Evolutionary conservation across 148 eudicot genomes (phyloP), one percentile per base, ranked within the genome.

Genomic region (Limonium bicolor): DNA sequence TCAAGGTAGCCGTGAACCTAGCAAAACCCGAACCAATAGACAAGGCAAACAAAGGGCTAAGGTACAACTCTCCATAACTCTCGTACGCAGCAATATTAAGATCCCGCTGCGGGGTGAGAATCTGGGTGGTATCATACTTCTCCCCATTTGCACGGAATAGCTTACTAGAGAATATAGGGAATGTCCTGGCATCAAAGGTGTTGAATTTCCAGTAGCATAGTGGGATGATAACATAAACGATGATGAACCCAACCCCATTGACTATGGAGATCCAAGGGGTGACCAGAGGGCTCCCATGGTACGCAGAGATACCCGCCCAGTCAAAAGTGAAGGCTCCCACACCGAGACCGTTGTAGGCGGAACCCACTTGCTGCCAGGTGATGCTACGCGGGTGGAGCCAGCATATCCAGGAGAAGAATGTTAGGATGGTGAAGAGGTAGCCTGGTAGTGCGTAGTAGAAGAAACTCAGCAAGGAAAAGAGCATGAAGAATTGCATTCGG

Each of bases 231-330:
- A 92, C 76, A 80, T 92, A 92, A 36, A 76, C 61, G 94, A 85
- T 85, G 55, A 85, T 41, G 47, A 92, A 92, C 3, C 99, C 99
- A 25, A 78, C 47, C 20, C 84, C 95, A 46, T 92, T 92, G 44
- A 92, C 54, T 45, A 85, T 85, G 34, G 99, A 92, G 26, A 60
- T 66, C 87, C 95, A 92, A 12, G 99, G 95, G 5, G 99, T 43
- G 36, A 92, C 94, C 41, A 92, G 54, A 1, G 99, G 99, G 61
- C 99, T 92, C 31, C 95, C 95, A 35, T 92, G 99, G 61, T 92
- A 92, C 7, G 99, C 99, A 5, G 94, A 73, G 43, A 92, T 92
- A 41, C 99, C 99, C 1, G 99, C 99, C 99, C 99, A 92, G 50
- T 92, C 99, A 2, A 92, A 71, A 41, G 99, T 85, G 75, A 92